Conservation (phyloP, 2,329 filamentous ascomycete species). For the Clarireedia paspali region DNA sequence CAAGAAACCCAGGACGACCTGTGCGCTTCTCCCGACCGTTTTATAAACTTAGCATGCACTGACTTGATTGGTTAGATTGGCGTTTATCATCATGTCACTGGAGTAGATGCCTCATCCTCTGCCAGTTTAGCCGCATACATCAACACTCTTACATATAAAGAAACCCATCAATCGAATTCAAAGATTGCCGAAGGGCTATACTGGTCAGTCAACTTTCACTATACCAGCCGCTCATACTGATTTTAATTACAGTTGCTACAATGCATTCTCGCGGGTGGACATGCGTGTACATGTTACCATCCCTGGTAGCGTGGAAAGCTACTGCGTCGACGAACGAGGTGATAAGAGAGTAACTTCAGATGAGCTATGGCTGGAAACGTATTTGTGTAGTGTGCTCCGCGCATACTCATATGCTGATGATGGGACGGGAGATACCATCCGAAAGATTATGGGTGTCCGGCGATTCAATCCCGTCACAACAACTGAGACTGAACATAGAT, state of each 20-base stretch:
- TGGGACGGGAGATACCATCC: conserved; percentile 86
- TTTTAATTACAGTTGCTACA: conserved; percentile 64
- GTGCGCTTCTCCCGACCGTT: conserved; percentile 29
- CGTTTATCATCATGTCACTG: conserved; percentile 96
- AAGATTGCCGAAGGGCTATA: conserved; percentile 94
- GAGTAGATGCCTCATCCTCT: conserved; percentile 93
- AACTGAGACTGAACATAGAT: conserved; percentile 96
- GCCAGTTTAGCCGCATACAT: conserved; percentile 96
- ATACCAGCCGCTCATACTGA: conserved; percentile 24
- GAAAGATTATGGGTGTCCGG: conserved; percentile 94
- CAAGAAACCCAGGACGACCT: conserved; percentile 50
- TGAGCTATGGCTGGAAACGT: conserved; percentile 94
- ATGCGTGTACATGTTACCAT: conserved; percentile 99
- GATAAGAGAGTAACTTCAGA: conserved; percentile 92
- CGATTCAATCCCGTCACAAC: conserved; percentile 97
- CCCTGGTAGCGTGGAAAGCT: conserved; percentile 91
- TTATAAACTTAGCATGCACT: conserved; percentile 7
- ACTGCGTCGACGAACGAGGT: conserved; percentile 93
- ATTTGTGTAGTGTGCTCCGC: conserved; percentile 86
- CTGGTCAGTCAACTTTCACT: conserved; percentile 51
- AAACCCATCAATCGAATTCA: conserved; percentile 64
- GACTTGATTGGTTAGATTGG: conserved; percentile 52
- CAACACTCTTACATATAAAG: conserved; percentile 90
- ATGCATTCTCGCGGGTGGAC: conserved; percentile 95
- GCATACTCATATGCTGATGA: conserved; percentile 97